phyloP scores from a whole-genome alignment of 2,329 filamentous ascomycete genomes.

The Fusarium sublunatum region DNA sequence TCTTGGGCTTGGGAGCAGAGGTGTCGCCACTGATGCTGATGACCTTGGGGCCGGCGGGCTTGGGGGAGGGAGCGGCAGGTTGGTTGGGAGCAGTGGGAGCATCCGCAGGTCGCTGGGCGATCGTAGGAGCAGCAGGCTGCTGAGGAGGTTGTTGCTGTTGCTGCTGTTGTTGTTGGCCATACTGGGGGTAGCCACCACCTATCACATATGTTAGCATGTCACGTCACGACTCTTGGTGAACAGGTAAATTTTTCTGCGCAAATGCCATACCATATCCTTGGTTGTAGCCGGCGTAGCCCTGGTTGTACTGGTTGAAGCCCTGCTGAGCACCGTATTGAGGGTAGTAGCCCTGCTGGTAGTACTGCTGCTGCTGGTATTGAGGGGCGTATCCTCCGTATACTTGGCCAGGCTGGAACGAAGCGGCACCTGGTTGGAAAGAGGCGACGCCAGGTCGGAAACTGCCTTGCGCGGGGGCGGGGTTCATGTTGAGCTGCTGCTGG shows the following conservation, averaged over 20 bases:
- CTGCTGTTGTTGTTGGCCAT: conserved; percentile 56
- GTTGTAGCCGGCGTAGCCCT: conserved; percentile 63
- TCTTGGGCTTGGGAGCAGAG: conserved; percentile 65
- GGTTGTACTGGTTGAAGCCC: conserved; percentile 64
- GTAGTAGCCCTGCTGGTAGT: conserved; percentile 67
- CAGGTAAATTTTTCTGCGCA: conserved; percentile 19
- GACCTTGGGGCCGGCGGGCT: conserved; percentile 70
- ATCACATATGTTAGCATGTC: conserved; percentile 38
- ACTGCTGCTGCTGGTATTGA: conserved; percentile 64
- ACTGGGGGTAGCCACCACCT: conserved; percentile 65
- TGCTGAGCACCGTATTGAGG: conserved; percentile 65
- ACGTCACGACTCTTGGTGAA: conserved; percentile 6
- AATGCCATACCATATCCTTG: conserved; percentile 56
- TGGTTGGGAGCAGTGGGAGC: conserved; percentile 58
- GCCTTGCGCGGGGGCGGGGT: conserved; percentile 61
- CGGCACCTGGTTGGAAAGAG: conserved; percentile 78
- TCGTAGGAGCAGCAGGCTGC: conserved; percentile 50
- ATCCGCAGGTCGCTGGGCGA: conserved; percentile 44
- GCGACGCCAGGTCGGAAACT: conserved; percentile 65
- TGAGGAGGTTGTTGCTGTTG: conserved; percentile 57
- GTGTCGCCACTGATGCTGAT: conserved; percentile 73
- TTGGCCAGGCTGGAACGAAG: conserved; percentile 78
- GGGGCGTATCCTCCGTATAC: conserved; percentile 69
- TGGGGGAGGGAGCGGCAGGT: conserved; percentile 59
- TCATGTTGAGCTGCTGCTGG: conserved; percentile 80